Conservation (phyloP, 768 basidiomycete genomes). For the Tubosaeta sp. region DNA sequence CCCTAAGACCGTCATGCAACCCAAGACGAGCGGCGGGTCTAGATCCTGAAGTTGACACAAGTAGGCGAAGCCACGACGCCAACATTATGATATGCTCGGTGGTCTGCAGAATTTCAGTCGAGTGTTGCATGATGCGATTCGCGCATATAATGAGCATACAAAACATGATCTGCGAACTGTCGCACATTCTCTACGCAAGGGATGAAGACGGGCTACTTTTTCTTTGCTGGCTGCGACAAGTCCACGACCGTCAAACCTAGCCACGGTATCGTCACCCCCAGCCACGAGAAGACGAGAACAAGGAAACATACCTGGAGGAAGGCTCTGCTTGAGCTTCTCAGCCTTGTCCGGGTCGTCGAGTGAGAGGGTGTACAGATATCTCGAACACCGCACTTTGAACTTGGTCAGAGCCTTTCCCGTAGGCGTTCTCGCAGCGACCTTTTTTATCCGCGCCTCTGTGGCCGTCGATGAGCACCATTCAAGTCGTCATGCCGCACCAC, state of each 20-base stretch:
- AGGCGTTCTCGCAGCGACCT: conserved; percentile 64
- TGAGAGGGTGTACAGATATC: conserved; percentile 96
- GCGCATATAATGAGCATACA: conserved; percentile 20
- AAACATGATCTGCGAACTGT: conserved; percentile 12
- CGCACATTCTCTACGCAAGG: not conserved
- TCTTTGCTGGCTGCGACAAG: conserved; percentile 56
- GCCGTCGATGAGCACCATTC: conserved; percentile 1
- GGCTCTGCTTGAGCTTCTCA: conserved; percentile 91
- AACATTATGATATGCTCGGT: not conserved
- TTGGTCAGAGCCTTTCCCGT: conserved; percentile 83
- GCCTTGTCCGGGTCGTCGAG: conserved; percentile 98
- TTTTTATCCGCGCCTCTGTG: conserved; percentile 96
- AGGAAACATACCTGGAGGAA: conserved; percentile 79
- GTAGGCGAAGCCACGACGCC: not conserved
- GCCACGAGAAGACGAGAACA: not conserved
- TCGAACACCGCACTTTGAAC: conserved; percentile 97
- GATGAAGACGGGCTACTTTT: conserved; percentile 50
- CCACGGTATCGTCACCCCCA: not conserved
- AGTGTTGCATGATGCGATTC: conserved; percentile 13
- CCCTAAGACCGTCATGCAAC: too few species aligned
- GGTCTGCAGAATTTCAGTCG: conserved; percentile 1
- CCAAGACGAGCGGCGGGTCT: not conserved
- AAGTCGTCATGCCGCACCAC: conserved; percentile 32
- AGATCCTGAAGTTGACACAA: not conserved
- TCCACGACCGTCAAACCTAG: conserved; percentile 73